Conservation (phyloP, 2,329 filamentous ascomycete genomes). For the Ceratocystis alfenasii region DNA sequence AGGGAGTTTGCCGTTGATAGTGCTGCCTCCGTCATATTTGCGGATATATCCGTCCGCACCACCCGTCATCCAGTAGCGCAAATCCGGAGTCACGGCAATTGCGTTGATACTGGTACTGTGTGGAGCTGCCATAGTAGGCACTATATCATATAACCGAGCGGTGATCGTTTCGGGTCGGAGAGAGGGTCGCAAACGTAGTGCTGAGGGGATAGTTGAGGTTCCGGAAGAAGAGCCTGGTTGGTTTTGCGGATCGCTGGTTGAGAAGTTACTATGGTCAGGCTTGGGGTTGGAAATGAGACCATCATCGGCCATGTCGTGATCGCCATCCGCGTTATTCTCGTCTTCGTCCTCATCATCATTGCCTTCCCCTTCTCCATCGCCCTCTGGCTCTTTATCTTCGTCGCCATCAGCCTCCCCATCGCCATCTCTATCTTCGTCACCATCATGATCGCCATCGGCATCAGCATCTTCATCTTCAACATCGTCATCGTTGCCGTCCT, state of each 20-base stretch:
- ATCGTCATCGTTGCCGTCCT: constrained; percentile 35
- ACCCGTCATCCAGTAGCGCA: constrained; percentile 89
- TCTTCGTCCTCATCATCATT: constrained; percentile 24
- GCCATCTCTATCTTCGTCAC: constrained; percentile 26
- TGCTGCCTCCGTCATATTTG: constrained; percentile 91
- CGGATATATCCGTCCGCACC: constrained; percentile 91
- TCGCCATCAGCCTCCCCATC: constrained; percentile 23
- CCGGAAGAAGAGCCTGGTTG: neutral
- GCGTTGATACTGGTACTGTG: constrained; percentile 94
- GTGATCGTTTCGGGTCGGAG: constrained; percentile 68
- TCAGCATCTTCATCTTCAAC: constrained; percentile 35
- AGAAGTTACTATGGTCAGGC: neutral
- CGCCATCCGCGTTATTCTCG: constrained; percentile 22
- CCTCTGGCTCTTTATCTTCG: constrained; percentile 33
- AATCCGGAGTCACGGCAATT: constrained; percentile 80
- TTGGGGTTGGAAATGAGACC: neutral
- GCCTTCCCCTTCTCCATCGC: constrained; percentile 22
- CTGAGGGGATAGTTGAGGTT: constrained; percentile 20
- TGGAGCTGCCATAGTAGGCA: constrained; percentile 91
- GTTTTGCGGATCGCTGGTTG: neutral
- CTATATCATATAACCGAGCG: constrained; percentile 80
- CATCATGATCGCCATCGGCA: constrained; percentile 25
- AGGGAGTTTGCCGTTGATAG: constrained; percentile 86
- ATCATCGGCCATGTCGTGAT: constrained; percentile 16
- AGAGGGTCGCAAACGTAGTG: constrained; percentile 38